Evolutionary conservation across 805 yeast species (phyloP).

Genomic region (Brettanomyces sp.): DNA sequence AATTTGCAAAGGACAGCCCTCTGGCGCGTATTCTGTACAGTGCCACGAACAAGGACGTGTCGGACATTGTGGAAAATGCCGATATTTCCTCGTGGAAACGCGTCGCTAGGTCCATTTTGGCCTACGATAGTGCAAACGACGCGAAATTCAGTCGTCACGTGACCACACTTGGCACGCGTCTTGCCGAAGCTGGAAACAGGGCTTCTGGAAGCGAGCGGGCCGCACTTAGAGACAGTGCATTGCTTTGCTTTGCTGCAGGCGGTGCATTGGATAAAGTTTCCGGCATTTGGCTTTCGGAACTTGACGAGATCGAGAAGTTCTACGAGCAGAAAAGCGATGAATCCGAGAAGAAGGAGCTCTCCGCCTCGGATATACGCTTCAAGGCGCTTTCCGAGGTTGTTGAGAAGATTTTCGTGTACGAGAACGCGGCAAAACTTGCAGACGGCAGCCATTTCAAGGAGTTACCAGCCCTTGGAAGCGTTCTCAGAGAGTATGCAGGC

Average conservation of each 20-base stretch:
- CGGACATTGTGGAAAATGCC: constrained; percentile 70
- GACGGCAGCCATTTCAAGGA: constrained; percentile 27
- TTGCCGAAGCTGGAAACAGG: constrained; percentile 13
- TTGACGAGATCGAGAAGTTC: constrained; percentile 31
- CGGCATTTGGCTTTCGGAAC: constrained; percentile 74
- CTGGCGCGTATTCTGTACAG: constrained; percentile 70
- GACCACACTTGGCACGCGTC: constrained; percentile 68
- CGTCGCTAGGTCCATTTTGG: constrained; percentile 59
- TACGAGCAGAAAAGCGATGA: constrained; percentile 38
- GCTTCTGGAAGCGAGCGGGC: constrained; percentile 22
- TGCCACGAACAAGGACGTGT: constrained; percentile 40
- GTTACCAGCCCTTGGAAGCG: constrained; percentile 42
- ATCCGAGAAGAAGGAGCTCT: constrained; percentile 24
- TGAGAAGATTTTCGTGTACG: constrained; percentile 73
- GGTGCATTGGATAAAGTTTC: constrained; percentile 72
- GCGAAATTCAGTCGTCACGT: constrained; percentile 46
- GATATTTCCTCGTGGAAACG: constrained; percentile 78
- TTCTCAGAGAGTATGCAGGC: constrained; percentile 74
- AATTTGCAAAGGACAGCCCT: constrained; percentile 39
- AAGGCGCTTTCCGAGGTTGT: constrained; percentile 73
- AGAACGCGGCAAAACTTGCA: constrained; percentile 25
- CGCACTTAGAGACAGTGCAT: constrained; percentile 58
- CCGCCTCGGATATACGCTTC: constrained; percentile 78
- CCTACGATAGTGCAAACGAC: constrained; percentile 29
- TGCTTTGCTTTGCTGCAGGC: constrained; percentile 72